Evolutionary conservation across 306 rosid genomes (phyloP), one percentile per base, ranked within the genome.

Genomic region (Acacia acuminata): DNA sequence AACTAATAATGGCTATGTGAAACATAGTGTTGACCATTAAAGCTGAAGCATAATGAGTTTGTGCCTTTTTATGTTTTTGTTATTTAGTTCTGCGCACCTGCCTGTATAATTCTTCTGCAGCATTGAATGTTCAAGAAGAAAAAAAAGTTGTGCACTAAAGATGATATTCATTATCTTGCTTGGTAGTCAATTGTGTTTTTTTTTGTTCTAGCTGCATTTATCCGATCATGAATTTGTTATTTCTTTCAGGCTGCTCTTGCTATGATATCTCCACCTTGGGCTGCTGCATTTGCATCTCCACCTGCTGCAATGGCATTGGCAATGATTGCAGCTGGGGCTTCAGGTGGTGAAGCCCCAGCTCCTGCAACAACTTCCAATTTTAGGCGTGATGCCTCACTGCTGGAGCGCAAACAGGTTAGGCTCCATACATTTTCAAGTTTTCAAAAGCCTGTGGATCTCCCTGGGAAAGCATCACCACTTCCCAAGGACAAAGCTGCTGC

Each of bases 261-360:
- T 65, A 86, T 96, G 99, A 88, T 94, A 77, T 83, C 99, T 86
- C 97, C 98, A 69, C 85, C 90, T 82, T 96, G 99, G 99, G 99
- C 99, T 85, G 99, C 97, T 83, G 98, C 98, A 77, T 96, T 96
- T 89, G 97, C 99, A 79, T 94, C 99, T 27, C 99, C 99, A 61
- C 99, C 99, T 79, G 90, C 99, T 72, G 93, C 99, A 64, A 90
- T 96, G 99, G 99, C 99, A 82, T 90, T 96, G 89, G 97, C 99
- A 82, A 96, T 96, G 99, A 89, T 94, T 79, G 99, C 98, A 71
- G 99, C 99, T 74, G 99, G 99, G 81, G 93, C 97, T 79, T 96
- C 99, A 36, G 93, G 98, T 82, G 88, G 88, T 77, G 99, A 96
- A 84, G 84, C 80, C 77, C 87, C 90, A 19, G 90, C 91, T 73